phyloP scores from a whole-genome alignment of 768 basidiomycete genomes.

The Termitomyces sp. region DNA sequence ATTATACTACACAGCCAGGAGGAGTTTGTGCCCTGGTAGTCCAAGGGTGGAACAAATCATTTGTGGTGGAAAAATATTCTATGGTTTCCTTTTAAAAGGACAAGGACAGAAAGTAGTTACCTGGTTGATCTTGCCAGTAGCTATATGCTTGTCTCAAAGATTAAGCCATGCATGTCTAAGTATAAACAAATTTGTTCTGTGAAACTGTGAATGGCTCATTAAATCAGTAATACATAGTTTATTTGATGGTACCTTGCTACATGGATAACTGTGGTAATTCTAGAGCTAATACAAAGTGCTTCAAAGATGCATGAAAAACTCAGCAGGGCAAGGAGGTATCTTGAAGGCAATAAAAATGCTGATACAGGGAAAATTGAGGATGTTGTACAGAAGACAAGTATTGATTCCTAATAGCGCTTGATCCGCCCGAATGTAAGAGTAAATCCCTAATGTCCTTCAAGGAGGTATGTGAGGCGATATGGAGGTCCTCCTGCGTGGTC shows the following conservation, averaged over 20 bases:
- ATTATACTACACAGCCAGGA: no score
- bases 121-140: slow-evolving; percentile 82
- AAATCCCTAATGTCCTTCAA: background rate
- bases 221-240: no score
- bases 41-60: no score
- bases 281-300: background rate
- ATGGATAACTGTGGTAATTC: no score
- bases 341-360: background rate
- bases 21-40: no score
- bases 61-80: no score
- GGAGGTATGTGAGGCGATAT: background rate
- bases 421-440: background rate
- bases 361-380: background rate
- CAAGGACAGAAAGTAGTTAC: slow-evolving; percentile 4
- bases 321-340: background rate
- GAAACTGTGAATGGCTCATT: no score
- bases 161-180: slow-evolving; percentile 74
- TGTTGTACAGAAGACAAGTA: background rate
- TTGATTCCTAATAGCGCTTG: background rate
- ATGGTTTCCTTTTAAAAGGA: background rate
- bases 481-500: background rate
- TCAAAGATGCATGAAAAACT: background rate
- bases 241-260: no score
- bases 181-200: no score
- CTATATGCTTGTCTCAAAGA: slow-evolving; percentile 83